Percentiles rank a stretch among this genome's conserved stretches.
Evolutionary conservation across 768 basidiomycete species (phyloP).

Genomic region (Dentipellis sp.): DNA sequence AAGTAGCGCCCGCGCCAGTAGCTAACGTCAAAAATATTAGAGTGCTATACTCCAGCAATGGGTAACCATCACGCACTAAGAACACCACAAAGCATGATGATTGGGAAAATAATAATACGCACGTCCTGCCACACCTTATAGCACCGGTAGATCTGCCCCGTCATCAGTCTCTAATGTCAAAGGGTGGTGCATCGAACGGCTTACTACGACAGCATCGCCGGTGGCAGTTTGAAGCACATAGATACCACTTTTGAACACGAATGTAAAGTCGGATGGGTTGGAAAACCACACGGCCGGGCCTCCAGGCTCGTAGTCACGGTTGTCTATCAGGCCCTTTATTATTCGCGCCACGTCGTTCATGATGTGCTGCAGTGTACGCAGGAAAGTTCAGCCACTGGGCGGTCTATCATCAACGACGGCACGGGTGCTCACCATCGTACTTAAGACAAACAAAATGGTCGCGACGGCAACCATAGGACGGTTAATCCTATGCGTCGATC

Average conservation of each 20-base stretch:
- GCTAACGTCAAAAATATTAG: neutral
- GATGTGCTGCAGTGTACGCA: neutral
- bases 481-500: neutral
- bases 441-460: neutral
- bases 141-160: neutral
- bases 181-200: neutral
- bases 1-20: neutral
- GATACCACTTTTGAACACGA: neutral
- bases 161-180: too few species aligned
- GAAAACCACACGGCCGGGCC: neutral
- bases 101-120: neutral
- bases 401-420: neutral
- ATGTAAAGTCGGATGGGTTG: neutral
- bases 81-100: neutral
- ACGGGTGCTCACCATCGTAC: neutral
- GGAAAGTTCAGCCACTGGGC: neutral
- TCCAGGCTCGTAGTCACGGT: neutral
- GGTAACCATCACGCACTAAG: neutral
- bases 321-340: neutral
- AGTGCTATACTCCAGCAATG: too few species aligned
- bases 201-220: neutral
- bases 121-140: neutral
- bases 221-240: neutral
- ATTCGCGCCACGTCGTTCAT: neutral
- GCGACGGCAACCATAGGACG: neutral